These are phyloP conservation scores for Chalaropsis thielavioides DNA, from an alignment of 2,329 filamentous ascomycete genomes.

Conservation along the genomic window DNA sequence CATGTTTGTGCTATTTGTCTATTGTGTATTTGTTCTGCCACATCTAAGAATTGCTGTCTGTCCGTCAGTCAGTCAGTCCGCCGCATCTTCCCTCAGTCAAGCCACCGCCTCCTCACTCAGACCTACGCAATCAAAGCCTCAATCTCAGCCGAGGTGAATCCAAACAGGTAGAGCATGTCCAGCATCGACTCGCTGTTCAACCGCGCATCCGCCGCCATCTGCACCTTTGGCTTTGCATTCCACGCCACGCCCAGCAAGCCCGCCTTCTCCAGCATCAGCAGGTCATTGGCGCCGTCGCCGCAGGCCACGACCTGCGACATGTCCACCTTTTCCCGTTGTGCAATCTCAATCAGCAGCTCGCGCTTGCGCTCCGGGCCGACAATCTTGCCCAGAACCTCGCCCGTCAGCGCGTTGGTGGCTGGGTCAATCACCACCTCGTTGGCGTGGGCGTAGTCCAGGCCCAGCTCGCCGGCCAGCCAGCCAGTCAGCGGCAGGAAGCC, in stretches of 20 bases:
- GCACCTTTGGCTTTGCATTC: conserved; percentile 71
- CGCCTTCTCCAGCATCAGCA: conserved; percentile 63
- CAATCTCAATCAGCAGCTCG: conserved; percentile 56
- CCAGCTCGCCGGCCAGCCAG: conserved; percentile 69
- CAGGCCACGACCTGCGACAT: conserved; percentile 57
- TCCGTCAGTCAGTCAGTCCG: background rate
- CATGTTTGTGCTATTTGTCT: background rate
- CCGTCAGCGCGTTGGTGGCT: conserved; percentile 44
- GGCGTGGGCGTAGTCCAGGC: conserved; percentile 75
- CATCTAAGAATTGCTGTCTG: background rate
- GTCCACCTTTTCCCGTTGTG: conserved; percentile 48
- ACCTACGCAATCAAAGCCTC: conserved; percentile 29
- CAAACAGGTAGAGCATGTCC: conserved; percentile 61
- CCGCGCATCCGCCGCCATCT: conserved; percentile 58
- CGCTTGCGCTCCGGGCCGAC: conserved; percentile 64
- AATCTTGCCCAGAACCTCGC: conserved; percentile 56
- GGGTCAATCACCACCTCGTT: conserved; percentile 63
- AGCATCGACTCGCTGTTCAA: conserved; percentile 56
- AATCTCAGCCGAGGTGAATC: conserved; percentile 53
- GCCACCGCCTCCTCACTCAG: background rate
- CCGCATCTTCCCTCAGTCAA: background rate
- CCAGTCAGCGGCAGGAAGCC: conserved; percentile 80
- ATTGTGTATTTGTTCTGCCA: background rate
- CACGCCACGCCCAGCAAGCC: conserved; percentile 61
- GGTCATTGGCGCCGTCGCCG: conserved; percentile 70